phyloP scores from a whole-genome alignment of 495 filamentous ascomycete species.

The Neurospora terricola region DNA sequence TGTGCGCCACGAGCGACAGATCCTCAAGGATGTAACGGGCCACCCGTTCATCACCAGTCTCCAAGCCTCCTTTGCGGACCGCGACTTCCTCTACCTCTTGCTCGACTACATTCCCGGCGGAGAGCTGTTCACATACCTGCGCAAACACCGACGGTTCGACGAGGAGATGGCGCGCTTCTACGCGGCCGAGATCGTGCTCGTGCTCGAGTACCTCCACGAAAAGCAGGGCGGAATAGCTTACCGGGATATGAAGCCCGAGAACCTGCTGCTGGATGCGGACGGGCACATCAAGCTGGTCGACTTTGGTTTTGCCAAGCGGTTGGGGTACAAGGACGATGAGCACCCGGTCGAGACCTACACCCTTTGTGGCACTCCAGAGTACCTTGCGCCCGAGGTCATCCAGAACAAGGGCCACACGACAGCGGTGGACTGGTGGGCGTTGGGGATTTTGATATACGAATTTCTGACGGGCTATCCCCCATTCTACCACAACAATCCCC shows the following conservation, averaged over 20 bases:
- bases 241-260: constrained; percentile 93
- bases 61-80: constrained; percentile 80
- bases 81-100: constrained; percentile 85
- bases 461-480: constrained; percentile 93
- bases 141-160: constrained; percentile 76
- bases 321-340: constrained; percentile 40
- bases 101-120: constrained; percentile 88
- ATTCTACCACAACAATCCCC: constrained; percentile 93
- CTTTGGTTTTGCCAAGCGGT: constrained; percentile 90
- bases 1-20: constrained; percentile 84
- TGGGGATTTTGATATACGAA: constrained; percentile 93
- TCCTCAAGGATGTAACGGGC: constrained; percentile 77
- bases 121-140: constrained; percentile 89
- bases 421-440: constrained; percentile 99
- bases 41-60: constrained; percentile 95
- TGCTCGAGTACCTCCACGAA: constrained; percentile 89
- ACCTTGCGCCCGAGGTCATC: constrained; percentile 93
- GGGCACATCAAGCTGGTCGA: constrained; percentile 97
- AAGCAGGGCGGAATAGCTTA: constrained; percentile 76
- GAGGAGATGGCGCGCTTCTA: constrained; percentile 84
- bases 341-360: constrained; percentile 80
- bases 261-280: constrained; percentile 81
- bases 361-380: constrained; percentile 92
- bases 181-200: constrained; percentile 87
- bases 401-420: constrained; percentile 89